These are phyloP conservation scores for Pinus albicaulis DNA, from an alignment of 75 land plant genomes.

Conservation along the genomic window DNA sequence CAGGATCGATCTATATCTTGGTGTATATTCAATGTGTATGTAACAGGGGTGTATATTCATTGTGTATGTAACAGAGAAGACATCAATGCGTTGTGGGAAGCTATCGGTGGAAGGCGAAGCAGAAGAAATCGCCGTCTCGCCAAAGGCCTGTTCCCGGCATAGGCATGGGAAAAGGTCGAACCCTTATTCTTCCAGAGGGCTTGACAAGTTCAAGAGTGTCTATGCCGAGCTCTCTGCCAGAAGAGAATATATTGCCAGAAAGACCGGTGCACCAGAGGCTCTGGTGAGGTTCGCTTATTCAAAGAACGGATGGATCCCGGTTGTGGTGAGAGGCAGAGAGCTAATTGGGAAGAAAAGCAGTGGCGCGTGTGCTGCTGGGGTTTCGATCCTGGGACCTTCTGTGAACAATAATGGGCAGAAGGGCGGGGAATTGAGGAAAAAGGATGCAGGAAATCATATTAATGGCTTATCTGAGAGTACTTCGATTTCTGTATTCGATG, in stretches of 20 bases:
- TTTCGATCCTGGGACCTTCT: not conserved
- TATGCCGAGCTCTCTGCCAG: constrained; percentile 9
- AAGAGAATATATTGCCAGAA: constrained; percentile 8
- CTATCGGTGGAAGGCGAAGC: not conserved
- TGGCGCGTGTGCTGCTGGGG: not conserved
- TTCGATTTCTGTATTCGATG: too few relatives aligned
- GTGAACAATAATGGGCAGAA: not conserved
- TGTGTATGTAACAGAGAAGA: too few relatives aligned
- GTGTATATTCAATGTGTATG: not conserved
- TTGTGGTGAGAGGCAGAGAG: not conserved
- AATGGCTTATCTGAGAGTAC: not conserved
- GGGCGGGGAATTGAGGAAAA: not conserved
- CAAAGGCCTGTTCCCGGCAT: not conserved
- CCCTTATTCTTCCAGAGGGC: not conserved
- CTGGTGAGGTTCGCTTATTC: constrained; percentile 3
- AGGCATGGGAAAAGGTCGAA: not conserved
- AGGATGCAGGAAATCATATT: not conserved
- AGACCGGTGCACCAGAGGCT: constrained; percentile 2
- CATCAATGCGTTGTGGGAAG: not conserved
- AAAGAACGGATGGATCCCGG: constrained; percentile 4
- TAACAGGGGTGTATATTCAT: not conserved
- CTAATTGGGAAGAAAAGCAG: too few relatives aligned
- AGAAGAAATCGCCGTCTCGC: not conserved
- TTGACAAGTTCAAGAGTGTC: constrained; percentile 10
- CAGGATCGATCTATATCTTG: not conserved